Evolutionary conservation across 2,329 filamentous ascomycete genomes (phyloP).

Genomic region (Neopestalotiopsis sp.): DNA sequence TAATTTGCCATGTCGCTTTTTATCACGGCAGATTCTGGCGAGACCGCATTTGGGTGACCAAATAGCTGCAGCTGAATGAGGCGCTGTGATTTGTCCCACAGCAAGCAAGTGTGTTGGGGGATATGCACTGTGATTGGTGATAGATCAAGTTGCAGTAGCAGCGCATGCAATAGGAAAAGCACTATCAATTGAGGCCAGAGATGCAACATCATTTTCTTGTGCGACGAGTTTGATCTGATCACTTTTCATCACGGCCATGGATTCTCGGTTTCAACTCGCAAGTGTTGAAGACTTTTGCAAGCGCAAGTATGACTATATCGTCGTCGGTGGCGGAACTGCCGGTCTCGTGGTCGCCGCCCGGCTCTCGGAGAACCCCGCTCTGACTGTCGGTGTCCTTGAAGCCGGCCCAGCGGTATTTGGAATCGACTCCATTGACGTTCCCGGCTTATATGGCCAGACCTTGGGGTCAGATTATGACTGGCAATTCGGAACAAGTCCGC

Average conservation of each 20-base stretch:
- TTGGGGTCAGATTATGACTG: conserved; percentile 46
- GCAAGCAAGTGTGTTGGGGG: neutral
- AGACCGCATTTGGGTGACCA: neutral
- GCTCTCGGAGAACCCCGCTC: conserved; percentile 18
- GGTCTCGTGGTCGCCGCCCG: conserved; percentile 16
- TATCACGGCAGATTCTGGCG: neutral
- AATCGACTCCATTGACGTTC: conserved; percentile 36
- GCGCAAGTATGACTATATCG: conserved; percentile 13
- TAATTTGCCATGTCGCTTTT: too few species aligned
- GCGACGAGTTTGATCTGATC: neutral
- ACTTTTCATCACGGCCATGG: neutral
- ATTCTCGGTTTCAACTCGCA: neutral
- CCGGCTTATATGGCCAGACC: conserved; percentile 40
- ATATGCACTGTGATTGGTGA: conserved; percentile 4
- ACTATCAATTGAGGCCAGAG: too few species aligned
- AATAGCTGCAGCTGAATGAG: neutral
- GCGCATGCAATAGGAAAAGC: neutral
- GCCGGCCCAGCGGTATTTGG: conserved; percentile 40
- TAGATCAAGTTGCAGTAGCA: neutral
- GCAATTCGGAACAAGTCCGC: conserved; percentile 45
- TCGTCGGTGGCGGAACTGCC: conserved; percentile 14
- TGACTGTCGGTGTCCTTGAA: conserved; percentile 50
- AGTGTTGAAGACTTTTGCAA: neutral
- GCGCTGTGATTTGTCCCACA: neutral
- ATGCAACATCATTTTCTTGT: neutral